Evolutionary conservation across 1,139 yeast genomes (phyloP), one percentile per base, ranked within the genome.

Genomic region (Hansenula sp.): DNA sequence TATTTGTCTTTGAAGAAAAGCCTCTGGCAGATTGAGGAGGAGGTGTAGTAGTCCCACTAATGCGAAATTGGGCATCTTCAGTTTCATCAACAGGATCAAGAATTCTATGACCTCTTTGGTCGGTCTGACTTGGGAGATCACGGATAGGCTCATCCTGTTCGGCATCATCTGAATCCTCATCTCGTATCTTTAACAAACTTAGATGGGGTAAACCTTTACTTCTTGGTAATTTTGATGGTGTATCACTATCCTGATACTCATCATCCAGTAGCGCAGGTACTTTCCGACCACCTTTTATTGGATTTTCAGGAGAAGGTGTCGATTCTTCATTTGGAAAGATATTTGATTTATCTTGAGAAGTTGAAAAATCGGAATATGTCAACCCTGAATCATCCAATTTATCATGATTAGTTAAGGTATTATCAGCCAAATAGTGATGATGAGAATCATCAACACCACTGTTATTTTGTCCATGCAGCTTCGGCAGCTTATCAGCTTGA

Each of bases 211-310:
- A 37, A 9, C 44, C 57, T 26, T 46, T 45, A 18, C 42, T 47
- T 39, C 56, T 44, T 21, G 55, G 52, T 12, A 52, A 24, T 31
- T 45, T 53, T 2, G 56, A 51, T 13, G 56, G 57, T 1, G 55
- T 32, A 5, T 32, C 35, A 8, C 12, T 13, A 24, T 24, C 26
- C 13, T 7, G 16, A 10, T 4, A 32, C 21, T 4, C 13, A n/a
- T n/a, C 3, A 13, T 4, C 17, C 21, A 33, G 24, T 14, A 14
- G 16, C 22, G 9, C 11, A 19, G 9, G 16, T 19, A 2, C 11
- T 10, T 12, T 11, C 16, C 13, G 9, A 24, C 12, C 4, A 11
- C 12, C 12, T 10, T 29, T 21, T 5, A 8, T 3, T 19, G 8
- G 8, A 12, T 37, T 40, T 4, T 42, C 42, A 13, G 41, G 36